Conservation (phyloP, 2,329 filamentous ascomycete genomes). For the Penicillium sp. region DNA sequence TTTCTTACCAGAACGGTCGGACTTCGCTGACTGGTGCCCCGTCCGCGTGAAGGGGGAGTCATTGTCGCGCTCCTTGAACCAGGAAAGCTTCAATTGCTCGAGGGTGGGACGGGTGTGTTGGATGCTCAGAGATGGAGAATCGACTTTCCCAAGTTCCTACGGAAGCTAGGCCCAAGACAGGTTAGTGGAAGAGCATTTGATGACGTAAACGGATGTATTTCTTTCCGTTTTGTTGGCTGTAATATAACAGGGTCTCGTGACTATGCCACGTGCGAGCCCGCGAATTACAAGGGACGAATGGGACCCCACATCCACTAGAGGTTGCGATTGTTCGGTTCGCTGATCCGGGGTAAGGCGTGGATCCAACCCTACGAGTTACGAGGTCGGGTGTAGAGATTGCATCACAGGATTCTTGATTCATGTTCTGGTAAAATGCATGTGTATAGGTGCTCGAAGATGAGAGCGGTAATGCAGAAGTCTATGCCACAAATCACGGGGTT, state of each 20-base stretch:
- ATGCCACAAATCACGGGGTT: slow-evolving; percentile 6
- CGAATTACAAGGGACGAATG: not conserved
- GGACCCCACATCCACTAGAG: not conserved
- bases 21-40: slow-evolving; percentile 40
- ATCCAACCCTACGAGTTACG: not conserved
- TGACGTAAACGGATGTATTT: slow-evolving; percentile 6
- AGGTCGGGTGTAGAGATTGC: not conserved
- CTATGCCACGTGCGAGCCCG: slow-evolving; percentile 14
- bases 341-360: not conserved
- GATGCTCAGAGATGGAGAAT: slow-evolving; percentile 1
- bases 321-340: not conserved
- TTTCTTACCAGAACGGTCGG: slow-evolving; percentile 45
- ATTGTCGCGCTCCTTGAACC: slow-evolving; percentile 15
- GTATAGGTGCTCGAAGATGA: not conserved
- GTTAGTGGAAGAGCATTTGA: slow-evolving; percentile 3
- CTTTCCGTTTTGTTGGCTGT: not conserved
- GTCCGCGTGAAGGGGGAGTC: slow-evolving; percentile 29
- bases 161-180: slow-evolving; percentile 6
- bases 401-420: not conserved
- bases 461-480: slow-evolving; percentile 7
- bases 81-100: slow-evolving; percentile 3
- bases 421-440: not conserved
- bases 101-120: not conserved
- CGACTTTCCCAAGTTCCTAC: slow-evolving; percentile 8
- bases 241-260: slow-evolving; percentile 9